phyloP scores from a whole-genome alignment of 2,329 filamentous ascomycete genomes.

The Pyrenochaeta sp. region DNA sequence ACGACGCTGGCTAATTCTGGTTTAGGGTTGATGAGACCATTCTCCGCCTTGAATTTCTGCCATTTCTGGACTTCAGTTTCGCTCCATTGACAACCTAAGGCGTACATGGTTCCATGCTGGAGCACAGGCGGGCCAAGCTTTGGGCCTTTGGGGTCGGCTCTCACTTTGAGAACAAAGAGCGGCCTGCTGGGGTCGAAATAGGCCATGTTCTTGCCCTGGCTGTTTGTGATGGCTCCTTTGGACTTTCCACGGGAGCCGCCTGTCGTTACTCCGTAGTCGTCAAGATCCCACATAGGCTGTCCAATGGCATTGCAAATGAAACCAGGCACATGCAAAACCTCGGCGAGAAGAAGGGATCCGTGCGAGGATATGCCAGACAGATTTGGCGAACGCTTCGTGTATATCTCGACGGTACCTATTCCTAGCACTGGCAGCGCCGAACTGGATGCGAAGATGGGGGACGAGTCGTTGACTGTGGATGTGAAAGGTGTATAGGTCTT shows the following conservation, averaged over 20 bases:
- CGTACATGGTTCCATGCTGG: too few species aligned
- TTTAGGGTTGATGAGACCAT: too few species aligned
- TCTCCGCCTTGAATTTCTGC: too few species aligned
- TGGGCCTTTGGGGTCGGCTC: slow-evolving; percentile 8
- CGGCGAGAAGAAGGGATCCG: slow-evolving; percentile 11
- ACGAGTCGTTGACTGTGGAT: slow-evolving; percentile 6
- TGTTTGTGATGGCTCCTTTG: too few species aligned
- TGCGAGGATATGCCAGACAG: too few species aligned
- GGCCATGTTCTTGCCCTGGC: slow-evolving; percentile 7
- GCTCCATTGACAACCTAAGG: too few species aligned
- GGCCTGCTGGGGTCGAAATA: slow-evolving; percentile 15
- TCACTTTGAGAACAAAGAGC: slow-evolving; percentile 9
- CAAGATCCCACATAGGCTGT: neutral
- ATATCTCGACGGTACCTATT: slow-evolving; percentile 21
- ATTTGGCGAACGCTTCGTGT: slow-evolving; percentile 11
- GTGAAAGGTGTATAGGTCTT: slow-evolving; percentile 25
- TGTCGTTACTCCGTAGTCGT: slow-evolving; percentile 4
- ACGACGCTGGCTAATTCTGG: neutral
- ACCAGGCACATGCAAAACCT: slow-evolving; percentile 22
- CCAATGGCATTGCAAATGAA: slow-evolving; percentile 22
- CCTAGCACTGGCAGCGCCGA: slow-evolving; percentile 11
- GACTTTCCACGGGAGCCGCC: too few species aligned
- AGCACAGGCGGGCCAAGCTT: too few species aligned
- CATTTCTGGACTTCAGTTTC: too few species aligned
- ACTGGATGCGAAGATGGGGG: neutral